phyloP scores from a whole-genome alignment of 2,329 filamentous ascomycete species.

The Pseudogymnoascus verrucosus region DNA sequence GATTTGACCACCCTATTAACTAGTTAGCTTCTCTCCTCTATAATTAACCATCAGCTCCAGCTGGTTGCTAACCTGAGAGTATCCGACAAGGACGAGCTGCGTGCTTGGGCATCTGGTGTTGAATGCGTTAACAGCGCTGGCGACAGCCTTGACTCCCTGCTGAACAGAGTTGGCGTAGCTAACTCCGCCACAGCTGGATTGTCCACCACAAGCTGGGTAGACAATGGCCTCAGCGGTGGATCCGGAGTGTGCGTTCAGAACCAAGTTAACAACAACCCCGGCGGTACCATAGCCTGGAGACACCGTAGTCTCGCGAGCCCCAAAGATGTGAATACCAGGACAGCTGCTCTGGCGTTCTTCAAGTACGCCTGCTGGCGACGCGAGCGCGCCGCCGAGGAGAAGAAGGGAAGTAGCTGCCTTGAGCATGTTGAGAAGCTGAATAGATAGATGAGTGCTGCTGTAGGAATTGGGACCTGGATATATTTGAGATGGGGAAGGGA shows the following conservation, averaged over 20 bases:
- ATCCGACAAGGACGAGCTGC: constrained; percentile 53
- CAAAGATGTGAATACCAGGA: constrained; percentile 41
- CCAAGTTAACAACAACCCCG: constrained; percentile 41
- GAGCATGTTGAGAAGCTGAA: constrained; percentile 7
- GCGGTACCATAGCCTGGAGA: constrained; percentile 44
- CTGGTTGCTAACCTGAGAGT: constrained; percentile 43
- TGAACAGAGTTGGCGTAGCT: constrained; percentile 52
- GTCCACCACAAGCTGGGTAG: constrained; percentile 57
- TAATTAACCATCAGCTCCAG: background rate
- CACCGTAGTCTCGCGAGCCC: constrained; percentile 42
- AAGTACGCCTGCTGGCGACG: constrained; percentile 2
- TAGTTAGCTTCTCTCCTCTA: constrained; percentile 9
- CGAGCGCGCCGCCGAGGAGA: background rate
- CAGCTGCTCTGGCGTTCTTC: constrained; percentile 24
- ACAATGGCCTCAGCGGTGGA: constrained; percentile 46
- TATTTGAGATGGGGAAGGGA: background rate
- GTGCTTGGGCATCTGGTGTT: constrained; percentile 48
- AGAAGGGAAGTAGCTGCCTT: constrained; percentile 3
- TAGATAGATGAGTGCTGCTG: background rate
- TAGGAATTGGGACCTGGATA: background rate
- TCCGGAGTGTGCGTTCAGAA: constrained; percentile 40
- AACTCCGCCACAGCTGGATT: constrained; percentile 47
- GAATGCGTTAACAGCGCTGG: constrained; percentile 50
- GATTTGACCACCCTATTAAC: constrained; percentile 48
- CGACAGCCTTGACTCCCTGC: constrained; percentile 50